Conservation (phyloP, 1,139 yeast genomes). For the Zygosaccharomyces sapae region DNA sequence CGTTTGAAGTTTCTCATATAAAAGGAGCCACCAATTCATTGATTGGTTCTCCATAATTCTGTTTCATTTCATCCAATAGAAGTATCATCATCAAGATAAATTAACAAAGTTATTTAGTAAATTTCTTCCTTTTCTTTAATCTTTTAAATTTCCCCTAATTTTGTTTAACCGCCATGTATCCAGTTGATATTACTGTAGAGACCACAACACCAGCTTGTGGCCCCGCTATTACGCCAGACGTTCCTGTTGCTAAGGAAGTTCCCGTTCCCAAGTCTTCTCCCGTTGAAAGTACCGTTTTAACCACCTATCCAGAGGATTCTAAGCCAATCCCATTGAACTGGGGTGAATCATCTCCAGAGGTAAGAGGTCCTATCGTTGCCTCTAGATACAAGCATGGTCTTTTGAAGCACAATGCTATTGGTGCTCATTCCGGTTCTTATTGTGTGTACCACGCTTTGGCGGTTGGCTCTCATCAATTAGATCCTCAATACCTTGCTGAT, state of each 20-base stretch:
- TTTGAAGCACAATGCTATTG: conserved; percentile 48
- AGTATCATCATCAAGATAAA: background rate
- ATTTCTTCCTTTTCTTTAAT: background rate
- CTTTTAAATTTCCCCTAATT: background rate
- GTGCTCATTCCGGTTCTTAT: conserved; percentile 60
- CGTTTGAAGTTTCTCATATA: conserved; percentile 3
- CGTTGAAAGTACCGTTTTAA: conserved; percentile 40
- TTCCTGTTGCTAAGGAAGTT: conserved; percentile 4
- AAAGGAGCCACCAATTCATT: background rate
- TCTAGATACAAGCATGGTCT: conserved; percentile 48
- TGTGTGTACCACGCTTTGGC: conserved; percentile 59
- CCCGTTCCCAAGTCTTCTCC: conserved; percentile 20
- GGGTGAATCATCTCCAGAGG: conserved; percentile 46
- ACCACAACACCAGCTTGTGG: conserved; percentile 9
- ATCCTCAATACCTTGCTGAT: conserved; percentile 50
- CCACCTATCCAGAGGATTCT: conserved; percentile 50
- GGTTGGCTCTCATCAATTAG: conserved; percentile 51
- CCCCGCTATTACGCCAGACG: conserved; percentile 1
- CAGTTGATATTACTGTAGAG: conserved; percentile 14
- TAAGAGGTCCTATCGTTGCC: conserved; percentile 57
- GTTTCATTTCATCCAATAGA: no score
- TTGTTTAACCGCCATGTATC: conserved; percentile 10
- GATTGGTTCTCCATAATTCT: no score
- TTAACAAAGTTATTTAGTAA: background rate
- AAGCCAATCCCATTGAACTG: conserved; percentile 48